Evolutionary conservation across 176 grass and related monocot species (phyloP), one percentile per base, ranked within the genome.

Genomic region (Tillandsia leiboldiana): DNA sequence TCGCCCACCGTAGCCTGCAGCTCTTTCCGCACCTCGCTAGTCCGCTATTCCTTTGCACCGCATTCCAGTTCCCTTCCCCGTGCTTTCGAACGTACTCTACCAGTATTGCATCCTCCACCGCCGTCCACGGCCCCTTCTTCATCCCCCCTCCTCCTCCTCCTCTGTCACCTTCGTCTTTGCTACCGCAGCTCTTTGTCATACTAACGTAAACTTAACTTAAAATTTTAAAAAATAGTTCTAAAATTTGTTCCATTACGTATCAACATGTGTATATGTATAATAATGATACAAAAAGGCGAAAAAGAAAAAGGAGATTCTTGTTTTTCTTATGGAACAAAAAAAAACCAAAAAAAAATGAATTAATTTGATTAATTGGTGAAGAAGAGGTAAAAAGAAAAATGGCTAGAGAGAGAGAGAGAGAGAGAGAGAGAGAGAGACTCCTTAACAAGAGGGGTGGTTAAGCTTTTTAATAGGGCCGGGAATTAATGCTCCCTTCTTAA

Each of bases 51-150:
- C 82, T 75, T 2, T 88, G 82, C 74, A 99, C 94, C 26, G 87
- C 77, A 78, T 99, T 93, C 94, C 89, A 93, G 80, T 86, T 88
- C 0, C 94, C 87, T 65, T 90, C 89, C 3, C 94, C 89, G 68
- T 99, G 77, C 51, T 79, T 75, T 51, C 87, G 76, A 65, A 99
- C 94, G 68, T 99, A 86, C 71, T 99, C 87, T 0, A 82, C 9
- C 69, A 99, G 71, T 61, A 99, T 53, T 24, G 75, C 62, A 69
- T 99, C 94, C 82, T 99, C 94, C 67, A 69, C 82, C 76, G 83
- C 79, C 52, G 84, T 90, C 94, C 94, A 99, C 23, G 94, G 89
- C n/a, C 94, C 94, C 80, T 93, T 99, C 81, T 75, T 99, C 66
- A 93, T 22, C 24, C 53, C 77, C 0, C 65, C 73, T 17, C 53